These are phyloP conservation scores for Colletotrichum siamense DNA, from an alignment of 2,329 filamentous ascomycete genomes.

Conservation along the genomic window DNA sequence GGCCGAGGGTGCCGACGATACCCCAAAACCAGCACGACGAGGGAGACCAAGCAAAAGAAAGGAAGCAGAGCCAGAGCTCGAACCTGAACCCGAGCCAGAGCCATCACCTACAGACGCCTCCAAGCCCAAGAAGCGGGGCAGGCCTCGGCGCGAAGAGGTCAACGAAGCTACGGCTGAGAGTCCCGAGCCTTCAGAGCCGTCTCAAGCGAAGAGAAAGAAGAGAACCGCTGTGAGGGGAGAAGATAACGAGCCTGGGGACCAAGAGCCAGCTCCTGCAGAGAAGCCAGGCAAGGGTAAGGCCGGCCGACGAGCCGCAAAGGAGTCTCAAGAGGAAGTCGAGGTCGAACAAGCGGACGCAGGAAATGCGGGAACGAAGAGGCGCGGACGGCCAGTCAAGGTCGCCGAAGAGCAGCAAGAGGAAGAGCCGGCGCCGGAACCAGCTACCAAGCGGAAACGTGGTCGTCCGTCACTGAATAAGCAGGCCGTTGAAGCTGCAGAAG, in stretches of 20 bases:
- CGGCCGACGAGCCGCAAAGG: not conserved
- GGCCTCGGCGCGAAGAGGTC: not conserved
- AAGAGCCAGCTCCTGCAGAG: not conserved
- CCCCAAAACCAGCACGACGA: slow-evolving; percentile 28
- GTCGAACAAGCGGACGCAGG: not conserved
- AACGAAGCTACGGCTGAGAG: not conserved
- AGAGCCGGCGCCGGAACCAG: slow-evolving; percentile 22
- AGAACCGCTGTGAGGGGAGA: not conserved
- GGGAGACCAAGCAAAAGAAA: slow-evolving; percentile 27
- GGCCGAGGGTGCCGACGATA: slow-evolving; percentile 25
- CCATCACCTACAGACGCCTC: not conserved
- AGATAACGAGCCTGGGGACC: not conserved
- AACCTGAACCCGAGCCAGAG: not conserved
- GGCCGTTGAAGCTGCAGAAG: not conserved
- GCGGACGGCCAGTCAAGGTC: not conserved
- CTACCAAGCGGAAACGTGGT: slow-evolving; percentile 25
- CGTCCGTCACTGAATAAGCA: slow-evolving; percentile 30
- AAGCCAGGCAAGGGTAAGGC: not conserved
- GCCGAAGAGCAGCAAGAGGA: slow-evolving; percentile 1
- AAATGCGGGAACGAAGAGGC: not conserved
- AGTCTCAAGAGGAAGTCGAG: not conserved
- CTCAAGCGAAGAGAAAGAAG: not conserved
- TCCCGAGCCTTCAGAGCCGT: not conserved
- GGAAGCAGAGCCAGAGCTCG: not conserved
- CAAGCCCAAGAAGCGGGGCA: slow-evolving; percentile 7